Percentiles rank a stretch among this genome's conserved stretches.
phyloP scores from a whole-genome alignment of 331 rosid genomes.

The Rhamnella rubrinervis region DNA sequence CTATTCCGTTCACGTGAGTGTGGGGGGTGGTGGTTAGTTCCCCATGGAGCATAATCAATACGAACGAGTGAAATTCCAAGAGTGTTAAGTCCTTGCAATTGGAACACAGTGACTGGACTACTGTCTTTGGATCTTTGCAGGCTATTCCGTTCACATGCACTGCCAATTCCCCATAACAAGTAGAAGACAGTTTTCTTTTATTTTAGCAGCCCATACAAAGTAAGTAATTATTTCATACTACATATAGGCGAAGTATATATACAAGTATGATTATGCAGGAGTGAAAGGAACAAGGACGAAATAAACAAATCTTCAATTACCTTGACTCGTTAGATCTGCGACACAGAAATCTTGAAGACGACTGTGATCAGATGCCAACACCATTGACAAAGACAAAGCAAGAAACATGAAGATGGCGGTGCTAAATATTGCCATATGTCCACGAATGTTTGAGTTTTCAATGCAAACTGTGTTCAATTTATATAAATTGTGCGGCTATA shows the following conservation, averaged over 20 bases:
- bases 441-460: no score
- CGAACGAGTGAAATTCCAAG: conserved; percentile 38
- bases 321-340: conserved; percentile 40
- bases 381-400: conserved; percentile 31
- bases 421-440: background rate
- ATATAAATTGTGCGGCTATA: no score
- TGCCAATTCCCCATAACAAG: conserved; percentile 8
- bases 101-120: conserved; percentile 42
- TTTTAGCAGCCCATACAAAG: no score
- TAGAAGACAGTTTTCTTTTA: no score
- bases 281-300: no score
- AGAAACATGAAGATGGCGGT: conserved; percentile 18
- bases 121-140: conserved; percentile 59
- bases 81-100: conserved; percentile 61
- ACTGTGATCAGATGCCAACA: conserved; percentile 28
- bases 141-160: conserved; percentile 41
- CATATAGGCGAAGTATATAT: no score
- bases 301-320: conserved; percentile 15
- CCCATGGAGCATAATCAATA: conserved; percentile 26
- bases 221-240: no score
- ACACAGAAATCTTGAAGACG: conserved; percentile 69
- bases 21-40: conserved; percentile 33
- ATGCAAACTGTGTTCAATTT: no score
- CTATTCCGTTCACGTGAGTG: conserved; percentile 33
- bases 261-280: no score